Base-by-base conservation (phyloP, 2,329 filamentous ascomycete species). In the Hymenoscyphus repandus region DNA sequence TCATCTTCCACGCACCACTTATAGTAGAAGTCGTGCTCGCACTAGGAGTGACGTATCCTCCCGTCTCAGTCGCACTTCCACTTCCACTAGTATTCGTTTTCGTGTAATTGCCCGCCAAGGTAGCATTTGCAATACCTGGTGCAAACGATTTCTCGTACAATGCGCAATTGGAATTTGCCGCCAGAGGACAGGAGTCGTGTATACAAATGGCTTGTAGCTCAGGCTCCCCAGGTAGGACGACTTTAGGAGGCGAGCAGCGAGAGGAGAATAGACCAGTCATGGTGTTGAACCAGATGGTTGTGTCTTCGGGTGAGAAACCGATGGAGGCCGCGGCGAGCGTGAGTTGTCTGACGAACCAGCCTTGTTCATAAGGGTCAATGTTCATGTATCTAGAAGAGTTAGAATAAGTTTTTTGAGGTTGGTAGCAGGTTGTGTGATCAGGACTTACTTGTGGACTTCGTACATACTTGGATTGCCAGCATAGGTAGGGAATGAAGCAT, bases 401-500 rank as follows among this genome's bases (percentile, higher is more conserved):
- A 36, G 22, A 18, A 39, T 39, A 9, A 11, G n/a, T 4, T 27
- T 7, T 7, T 4, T 27, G 22, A 7, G 22, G 22, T n/a, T n/a
- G n/a, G n/a, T n/a, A n/a, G 22, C 22, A 7, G 4, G 22, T 7
- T 4, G 4, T 27, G 22, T 27, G 22, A 7, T 27, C 22, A 4
- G 4, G 22, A 38, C 56, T 20, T 47, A 58, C 65, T 74, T 75
- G 70, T 80, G 77, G 0, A 77, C 73, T 46, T 74, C 62, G 65
- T 75, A 77, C 73, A 75, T 74, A 55, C 68, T 74, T 1, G 69
- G 60, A 13, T 66, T 58, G 44, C 72, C 75, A 6, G 51, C 57
- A 64, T 81, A 82, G 20, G 69, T 64, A 13, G 73, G 71, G 63
- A 77, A 80, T 18, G 70, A 75, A 3, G 69, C 46, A 66, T 70